These are phyloP conservation scores for Malassezia restricta DNA, from an alignment of 1,284 basidiomycete genomes.

Conservation along the genomic window DNA sequence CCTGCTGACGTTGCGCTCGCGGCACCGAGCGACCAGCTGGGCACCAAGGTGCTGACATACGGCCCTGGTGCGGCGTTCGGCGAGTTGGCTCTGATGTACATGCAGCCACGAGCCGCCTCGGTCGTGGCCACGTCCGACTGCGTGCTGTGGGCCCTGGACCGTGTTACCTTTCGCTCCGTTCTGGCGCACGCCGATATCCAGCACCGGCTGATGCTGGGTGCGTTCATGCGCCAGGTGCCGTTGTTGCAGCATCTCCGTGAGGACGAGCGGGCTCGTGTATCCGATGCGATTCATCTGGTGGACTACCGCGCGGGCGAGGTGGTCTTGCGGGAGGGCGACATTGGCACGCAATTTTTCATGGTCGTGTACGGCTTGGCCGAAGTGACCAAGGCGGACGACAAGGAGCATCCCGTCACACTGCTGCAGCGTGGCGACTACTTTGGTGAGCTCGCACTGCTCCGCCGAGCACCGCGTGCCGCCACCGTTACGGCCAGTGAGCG, in stretches of 20 bases:
- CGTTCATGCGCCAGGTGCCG: slow-evolving; percentile 81
- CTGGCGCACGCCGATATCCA: slow-evolving; percentile 52
- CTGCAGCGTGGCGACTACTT: slow-evolving; percentile 91
- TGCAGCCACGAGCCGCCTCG: slow-evolving; percentile 85
- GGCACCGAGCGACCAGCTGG: slow-evolving; percentile 12
- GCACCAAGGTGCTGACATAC: slow-evolving; percentile 55
- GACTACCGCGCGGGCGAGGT: slow-evolving; percentile 70
- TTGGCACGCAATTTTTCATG: slow-evolving; percentile 93
- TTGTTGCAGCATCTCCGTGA: slow-evolving; percentile 73
- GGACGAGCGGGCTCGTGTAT: slow-evolving; percentile 86
- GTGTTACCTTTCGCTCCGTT: slow-evolving; percentile 97
- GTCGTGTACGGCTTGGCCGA: slow-evolving; percentile 83
- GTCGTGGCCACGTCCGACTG: slow-evolving; percentile 70
- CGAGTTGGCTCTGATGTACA: slow-evolving; percentile 95
- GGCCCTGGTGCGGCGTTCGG: slow-evolving; percentile 79
- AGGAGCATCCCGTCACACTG: slow-evolving; percentile 53
- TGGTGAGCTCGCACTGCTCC: slow-evolving; percentile 76
- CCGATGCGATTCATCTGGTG: slow-evolving; percentile 78
- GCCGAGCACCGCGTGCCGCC: slow-evolving; percentile 75
- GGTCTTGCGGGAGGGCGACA: slow-evolving; percentile 81
- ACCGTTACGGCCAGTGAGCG: slow-evolving; percentile 68
- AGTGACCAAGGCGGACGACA: slow-evolving; percentile 58
- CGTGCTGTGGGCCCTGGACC: slow-evolving; percentile 86
- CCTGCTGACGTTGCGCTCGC: slow-evolving; percentile 14
- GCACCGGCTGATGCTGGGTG: slow-evolving; percentile 85